Evolutionary conservation across 345 rosid species (phyloP).

Genomic region (Euphorbia lathyris): DNA sequence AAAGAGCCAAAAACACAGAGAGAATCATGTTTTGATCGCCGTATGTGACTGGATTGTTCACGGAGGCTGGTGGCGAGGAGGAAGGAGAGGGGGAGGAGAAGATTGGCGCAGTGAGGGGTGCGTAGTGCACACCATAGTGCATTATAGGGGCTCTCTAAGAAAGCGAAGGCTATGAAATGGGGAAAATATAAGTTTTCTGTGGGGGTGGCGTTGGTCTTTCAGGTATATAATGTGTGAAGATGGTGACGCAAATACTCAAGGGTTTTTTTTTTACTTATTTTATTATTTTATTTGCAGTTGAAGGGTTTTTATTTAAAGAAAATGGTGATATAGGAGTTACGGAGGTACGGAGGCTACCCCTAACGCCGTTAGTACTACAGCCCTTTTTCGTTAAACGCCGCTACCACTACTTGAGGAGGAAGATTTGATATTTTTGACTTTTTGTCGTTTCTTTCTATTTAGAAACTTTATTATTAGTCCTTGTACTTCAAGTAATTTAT

Average conservation of each 20-base stretch:
- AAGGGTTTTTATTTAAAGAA: not conserved
- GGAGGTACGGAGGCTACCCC: not conserved
- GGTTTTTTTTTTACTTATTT: not conserved
- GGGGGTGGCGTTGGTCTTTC: not conserved
- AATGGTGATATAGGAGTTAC: not conserved
- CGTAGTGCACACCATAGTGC: constrained; percentile 27
- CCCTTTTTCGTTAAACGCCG: no score
- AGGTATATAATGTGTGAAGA: constrained; percentile 8
- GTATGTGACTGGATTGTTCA: not conserved
- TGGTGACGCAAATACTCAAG: not conserved
- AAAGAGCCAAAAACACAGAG: constrained; percentile 59
- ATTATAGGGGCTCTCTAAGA: not conserved
- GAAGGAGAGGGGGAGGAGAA: constrained; percentile 19
- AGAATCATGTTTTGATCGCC: constrained; percentile 35
- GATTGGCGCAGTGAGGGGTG: constrained; percentile 13
- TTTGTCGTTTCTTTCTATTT: no score
- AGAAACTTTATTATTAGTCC: no score
- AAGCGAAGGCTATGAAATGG: not conserved
- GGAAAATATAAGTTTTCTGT: not conserved
- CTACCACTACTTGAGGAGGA: no score
- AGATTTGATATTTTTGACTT: no score
- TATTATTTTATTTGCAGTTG: not conserved
- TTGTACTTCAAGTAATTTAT: no score
- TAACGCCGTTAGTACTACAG: no score
- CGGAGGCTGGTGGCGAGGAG: constrained; percentile 20